A percentile compares a stretch with the other conserved stretches of the same genome.
Evolutionary conservation across 495 filamentous ascomycete genomes (phyloP).

Genomic region (Friedmanniomyces endolithicus): DNA sequence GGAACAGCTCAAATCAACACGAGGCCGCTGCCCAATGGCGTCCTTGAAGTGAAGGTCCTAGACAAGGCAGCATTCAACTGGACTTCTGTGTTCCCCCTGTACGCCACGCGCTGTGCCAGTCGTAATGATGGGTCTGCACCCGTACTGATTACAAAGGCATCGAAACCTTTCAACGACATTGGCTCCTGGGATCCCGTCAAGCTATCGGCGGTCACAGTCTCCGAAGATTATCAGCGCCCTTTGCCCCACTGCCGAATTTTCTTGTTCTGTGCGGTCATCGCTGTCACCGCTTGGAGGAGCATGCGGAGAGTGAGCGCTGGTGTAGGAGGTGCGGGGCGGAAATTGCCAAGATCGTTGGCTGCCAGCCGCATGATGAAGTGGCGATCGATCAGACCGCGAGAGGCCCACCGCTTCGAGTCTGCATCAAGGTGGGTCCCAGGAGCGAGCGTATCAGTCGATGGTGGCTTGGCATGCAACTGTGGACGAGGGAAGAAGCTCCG

Average conservation of each 20-base stretch:
- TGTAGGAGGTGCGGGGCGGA: neutral
- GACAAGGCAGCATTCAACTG: too few species aligned
- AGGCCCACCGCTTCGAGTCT: neutral
- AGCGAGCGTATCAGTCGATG: neutral
- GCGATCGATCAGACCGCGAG: neutral
- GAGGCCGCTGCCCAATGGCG: neutral
- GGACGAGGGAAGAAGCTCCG: neutral
- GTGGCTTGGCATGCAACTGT: neutral
- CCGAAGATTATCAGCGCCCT: neutral
- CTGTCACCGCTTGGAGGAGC: neutral
- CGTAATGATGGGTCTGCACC: too few species aligned
- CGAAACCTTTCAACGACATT: too few species aligned
- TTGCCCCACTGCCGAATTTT: neutral
- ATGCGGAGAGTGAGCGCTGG: neutral
- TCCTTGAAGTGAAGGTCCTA: neutral
- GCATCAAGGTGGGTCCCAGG: neutral
- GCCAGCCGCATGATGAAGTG: neutral
- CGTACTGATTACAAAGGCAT: too few species aligned
- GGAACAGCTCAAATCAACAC: neutral
- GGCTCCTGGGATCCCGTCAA: too few species aligned
- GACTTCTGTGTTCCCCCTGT: too few species aligned
- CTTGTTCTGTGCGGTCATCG: neutral
- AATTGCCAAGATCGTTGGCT: neutral
- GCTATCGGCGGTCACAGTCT: too few species aligned
- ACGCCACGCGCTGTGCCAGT: too few species aligned